Conservation (phyloP, 2,329 filamentous ascomycete species). For the Sporothrix pallida region DNA sequence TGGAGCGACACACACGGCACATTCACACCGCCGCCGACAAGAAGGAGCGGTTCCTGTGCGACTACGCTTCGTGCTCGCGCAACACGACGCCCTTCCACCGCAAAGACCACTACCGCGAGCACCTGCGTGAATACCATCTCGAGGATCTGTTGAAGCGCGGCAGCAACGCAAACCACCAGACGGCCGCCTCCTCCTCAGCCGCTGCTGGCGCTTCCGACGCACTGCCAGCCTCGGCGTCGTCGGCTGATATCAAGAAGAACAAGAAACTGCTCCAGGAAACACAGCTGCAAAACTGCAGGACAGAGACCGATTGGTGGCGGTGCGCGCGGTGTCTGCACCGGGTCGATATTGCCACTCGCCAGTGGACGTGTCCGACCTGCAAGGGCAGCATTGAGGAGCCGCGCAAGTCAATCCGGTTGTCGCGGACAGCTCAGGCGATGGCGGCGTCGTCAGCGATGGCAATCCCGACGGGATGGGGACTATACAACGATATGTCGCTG, state of each 20-base stretch:
- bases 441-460: not conserved
- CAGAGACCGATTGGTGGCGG: slow-evolving; percentile 57
- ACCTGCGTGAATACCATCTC: slow-evolving; percentile 61
- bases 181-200: not conserved
- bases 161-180: slow-evolving; percentile 34
- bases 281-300: slow-evolving; percentile 47
- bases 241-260: not conserved
- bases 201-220: slow-evolving; percentile 31
- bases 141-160: slow-evolving; percentile 60
- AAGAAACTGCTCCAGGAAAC: slow-evolving; percentile 8
- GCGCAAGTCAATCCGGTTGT: slow-evolving; percentile 28
- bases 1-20: slow-evolving; percentile 59
- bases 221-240: slow-evolving; percentile 45
- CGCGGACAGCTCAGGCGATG: not conserved
- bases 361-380: slow-evolving; percentile 56
- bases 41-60: slow-evolving; percentile 56
- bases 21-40: slow-evolving; percentile 52
- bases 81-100: slow-evolving; percentile 56
- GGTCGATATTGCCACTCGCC: slow-evolving; percentile 49
- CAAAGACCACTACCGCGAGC: slow-evolving; percentile 63
- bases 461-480: not conserved
- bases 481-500: slow-evolving; percentile 9
- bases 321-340: slow-evolving; percentile 59
- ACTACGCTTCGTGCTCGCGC: slow-evolving; percentile 58
- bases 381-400: slow-evolving; percentile 54